Evolutionary conservation across 2,329 filamentous ascomycete species (phyloP), one percentile per base, ranked within the genome.

Genomic region (Fusarium sp.): DNA sequence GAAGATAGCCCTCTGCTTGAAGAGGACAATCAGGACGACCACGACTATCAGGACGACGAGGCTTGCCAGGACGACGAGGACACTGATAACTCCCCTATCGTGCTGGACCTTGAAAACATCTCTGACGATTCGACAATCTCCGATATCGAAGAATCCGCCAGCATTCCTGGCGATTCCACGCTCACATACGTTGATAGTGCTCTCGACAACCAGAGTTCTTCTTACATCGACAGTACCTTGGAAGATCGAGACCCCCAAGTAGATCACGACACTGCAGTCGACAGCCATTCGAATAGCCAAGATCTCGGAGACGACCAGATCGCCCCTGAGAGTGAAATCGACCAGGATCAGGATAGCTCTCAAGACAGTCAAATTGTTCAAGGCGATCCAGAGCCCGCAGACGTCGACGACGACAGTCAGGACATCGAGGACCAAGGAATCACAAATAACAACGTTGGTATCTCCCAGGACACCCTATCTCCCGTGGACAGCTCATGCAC

Each of bases 371-470:
- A 65, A 23, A 10, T 23, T 27, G 25, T 18, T 27, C 39, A 59
- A 48, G 30, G 23, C 20, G 43, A 39, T 13, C 18, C 25, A 25
- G 34, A 27, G 16, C 23, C 25, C 41, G 8, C 32, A 30, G 25
- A 50, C 23, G 41, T 34, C n/a, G 41, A 41, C n/a, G 23, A 32
- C 20, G 34, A 30, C 16, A 23, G 30, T 8, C 32, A 25, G 27
- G 45, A 52, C n/a, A 13, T 50, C 20, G 48, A 54, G 18, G 16
- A 41, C 16, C 39, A 37, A 20, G 68, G 48, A 18, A 20, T 43
- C 34, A 30, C 62, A 27, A 71, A 60, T 18, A 59, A 56, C 23
- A 57, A 72, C 34, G 58, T 68, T 32, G 50, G 52, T 27, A 65
- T 45, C 11, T 50, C 67, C 32, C 48, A 43, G 32, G 50, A 56